phyloP scores from a whole-genome alignment of 2,329 filamentous ascomycete genomes.

The Fusarium equiseti region DNA sequence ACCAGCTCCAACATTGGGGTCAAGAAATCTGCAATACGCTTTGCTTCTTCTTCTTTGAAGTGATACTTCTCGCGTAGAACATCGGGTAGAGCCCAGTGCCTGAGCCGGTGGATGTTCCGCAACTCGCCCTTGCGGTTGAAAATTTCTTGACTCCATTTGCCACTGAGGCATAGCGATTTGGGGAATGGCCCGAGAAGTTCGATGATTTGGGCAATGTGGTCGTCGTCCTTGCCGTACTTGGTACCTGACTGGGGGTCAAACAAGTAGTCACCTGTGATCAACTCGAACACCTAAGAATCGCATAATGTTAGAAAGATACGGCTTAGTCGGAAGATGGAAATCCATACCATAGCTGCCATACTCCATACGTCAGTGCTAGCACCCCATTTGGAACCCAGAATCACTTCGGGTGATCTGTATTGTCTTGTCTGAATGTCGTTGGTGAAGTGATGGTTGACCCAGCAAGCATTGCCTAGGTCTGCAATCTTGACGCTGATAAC shows the following conservation, averaged over 20 bases:
- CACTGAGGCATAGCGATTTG: conserved; percentile 88
- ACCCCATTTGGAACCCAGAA: conserved; percentile 96
- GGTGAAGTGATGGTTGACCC: conserved; percentile 98
- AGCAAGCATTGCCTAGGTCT: conserved; percentile 97
- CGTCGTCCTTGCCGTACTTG: conserved; percentile 99
- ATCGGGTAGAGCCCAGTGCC: conserved; percentile 94
- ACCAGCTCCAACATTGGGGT: conserved; percentile 90
- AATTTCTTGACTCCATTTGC: conserved; percentile 98
- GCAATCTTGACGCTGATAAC: conserved; percentile 99
- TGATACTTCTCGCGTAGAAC: conserved; percentile 98
- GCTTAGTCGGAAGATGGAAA: background rate
- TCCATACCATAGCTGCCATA: conserved; percentile 95
- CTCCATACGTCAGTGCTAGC: conserved; percentile 99
- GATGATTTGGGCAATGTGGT: conserved; percentile 99
- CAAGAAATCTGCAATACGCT: conserved; percentile 83
- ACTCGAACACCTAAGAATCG: conserved; percentile 82
- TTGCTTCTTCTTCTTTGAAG: conserved; percentile 84
- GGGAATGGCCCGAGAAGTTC: conserved; percentile 95
- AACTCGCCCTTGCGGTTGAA: conserved; percentile 98
- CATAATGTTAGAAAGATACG: conserved; percentile 20
- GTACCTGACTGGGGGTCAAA: conserved; percentile 98
- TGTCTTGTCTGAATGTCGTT: conserved; percentile 99
- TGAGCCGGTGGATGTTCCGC: conserved; percentile 94
- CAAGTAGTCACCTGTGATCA: conserved; percentile 98
- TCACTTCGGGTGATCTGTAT: conserved; percentile 97